Percentiles rank a stretch among this genome's conserved stretches.
phyloP scores from a whole-genome alignment of 768 basidiomycete genomes.

The Chlorophyllum brunneum region DNA sequence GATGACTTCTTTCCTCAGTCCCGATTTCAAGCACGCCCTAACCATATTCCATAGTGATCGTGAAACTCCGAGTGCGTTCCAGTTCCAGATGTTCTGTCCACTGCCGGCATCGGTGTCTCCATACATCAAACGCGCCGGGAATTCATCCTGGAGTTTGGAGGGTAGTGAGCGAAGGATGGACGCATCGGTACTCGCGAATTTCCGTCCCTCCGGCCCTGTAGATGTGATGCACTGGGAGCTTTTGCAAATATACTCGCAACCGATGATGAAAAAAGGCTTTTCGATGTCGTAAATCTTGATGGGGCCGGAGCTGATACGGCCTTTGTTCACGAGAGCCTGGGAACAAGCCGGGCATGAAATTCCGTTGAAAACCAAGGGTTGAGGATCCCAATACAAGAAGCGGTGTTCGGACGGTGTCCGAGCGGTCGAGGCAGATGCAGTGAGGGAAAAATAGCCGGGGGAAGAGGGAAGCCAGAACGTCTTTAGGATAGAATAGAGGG shows the following conservation, averaged over 20 bases:
- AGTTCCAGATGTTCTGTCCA: constrained; percentile 66
- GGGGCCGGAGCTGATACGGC: constrained; percentile 70
- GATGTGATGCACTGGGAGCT: constrained; percentile 42
- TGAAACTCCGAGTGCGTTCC: constrained; percentile 73
- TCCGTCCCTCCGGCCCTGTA: constrained; percentile 50
- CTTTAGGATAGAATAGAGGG: constrained; percentile 72
- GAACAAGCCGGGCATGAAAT: constrained; percentile 70
- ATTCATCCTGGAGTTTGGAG: constrained; percentile 63
- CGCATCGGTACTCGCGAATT: constrained; percentile 68
- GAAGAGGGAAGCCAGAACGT: constrained; percentile 84
- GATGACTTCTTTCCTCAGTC: constrained; percentile 60
- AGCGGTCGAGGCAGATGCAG: constrained; percentile 64
- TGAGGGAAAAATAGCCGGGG: constrained; percentile 71
- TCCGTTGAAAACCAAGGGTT: constrained; percentile 78
- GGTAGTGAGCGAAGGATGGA: constrained; percentile 72
- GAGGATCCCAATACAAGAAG: constrained; percentile 87
- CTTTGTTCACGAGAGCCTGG: constrained; percentile 57
- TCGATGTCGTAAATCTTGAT: constrained; percentile 78
- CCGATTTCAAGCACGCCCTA: constrained; percentile 50
- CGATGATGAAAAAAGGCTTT: constrained; percentile 79
- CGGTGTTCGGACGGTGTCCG: constrained; percentile 71
- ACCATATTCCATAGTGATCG: constrained; percentile 73
- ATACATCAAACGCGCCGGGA: constrained; percentile 61
- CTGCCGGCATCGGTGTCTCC: constrained; percentile 55
- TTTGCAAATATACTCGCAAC: constrained; percentile 75